phyloP scores from a whole-genome alignment of 2,329 filamentous ascomycete genomes.

The Ophiostoma pallidulum region DNA sequence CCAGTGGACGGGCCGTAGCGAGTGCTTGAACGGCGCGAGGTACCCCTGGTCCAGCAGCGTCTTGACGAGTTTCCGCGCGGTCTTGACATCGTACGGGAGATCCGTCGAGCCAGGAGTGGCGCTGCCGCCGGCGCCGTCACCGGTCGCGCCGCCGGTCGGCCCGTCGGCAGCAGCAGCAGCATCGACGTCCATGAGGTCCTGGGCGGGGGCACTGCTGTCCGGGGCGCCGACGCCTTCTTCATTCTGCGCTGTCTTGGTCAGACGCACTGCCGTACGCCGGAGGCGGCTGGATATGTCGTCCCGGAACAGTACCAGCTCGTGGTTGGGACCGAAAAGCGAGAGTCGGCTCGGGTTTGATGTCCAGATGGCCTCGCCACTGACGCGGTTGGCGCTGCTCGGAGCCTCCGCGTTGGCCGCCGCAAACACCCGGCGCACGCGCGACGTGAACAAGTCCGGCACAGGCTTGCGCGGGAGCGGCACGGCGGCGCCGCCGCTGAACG shows the following conservation, averaged over 20 bases:
- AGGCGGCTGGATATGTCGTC: conserved; percentile 79
- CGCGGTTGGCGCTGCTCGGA: conserved; percentile 26
- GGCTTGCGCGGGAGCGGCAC: conserved; percentile 58
- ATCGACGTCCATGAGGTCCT: conserved; percentile 33
- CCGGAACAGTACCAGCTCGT: conserved; percentile 79
- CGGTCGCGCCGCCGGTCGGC: neutral
- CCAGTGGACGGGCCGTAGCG: conserved; percentile 77
- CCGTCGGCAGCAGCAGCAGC: conserved; percentile 16
- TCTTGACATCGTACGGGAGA: conserved; percentile 41
- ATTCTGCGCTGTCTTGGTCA: conserved; percentile 32
- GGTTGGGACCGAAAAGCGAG: conserved; percentile 74
- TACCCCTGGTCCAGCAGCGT: conserved; percentile 86
- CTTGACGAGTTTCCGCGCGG: conserved; percentile 73
- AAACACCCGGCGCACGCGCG: conserved; percentile 71
- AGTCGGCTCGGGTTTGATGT: conserved; percentile 78
- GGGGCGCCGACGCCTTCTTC: too few relatives aligned
- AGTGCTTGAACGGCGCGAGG: conserved; percentile 76
- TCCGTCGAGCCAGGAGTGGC: too few relatives aligned
- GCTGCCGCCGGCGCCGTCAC: neutral
- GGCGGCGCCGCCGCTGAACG: conserved; percentile 68
- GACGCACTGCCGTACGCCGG: conserved; percentile 63
- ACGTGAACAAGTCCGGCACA: conserved; percentile 85
- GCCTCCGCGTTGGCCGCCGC: conserved; percentile 64
- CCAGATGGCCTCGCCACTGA: conserved; percentile 68
- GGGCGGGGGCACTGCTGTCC: too few relatives aligned